Conservation (phyloP, 179 eudicot genomes). For the Silene coronaria region DNA sequence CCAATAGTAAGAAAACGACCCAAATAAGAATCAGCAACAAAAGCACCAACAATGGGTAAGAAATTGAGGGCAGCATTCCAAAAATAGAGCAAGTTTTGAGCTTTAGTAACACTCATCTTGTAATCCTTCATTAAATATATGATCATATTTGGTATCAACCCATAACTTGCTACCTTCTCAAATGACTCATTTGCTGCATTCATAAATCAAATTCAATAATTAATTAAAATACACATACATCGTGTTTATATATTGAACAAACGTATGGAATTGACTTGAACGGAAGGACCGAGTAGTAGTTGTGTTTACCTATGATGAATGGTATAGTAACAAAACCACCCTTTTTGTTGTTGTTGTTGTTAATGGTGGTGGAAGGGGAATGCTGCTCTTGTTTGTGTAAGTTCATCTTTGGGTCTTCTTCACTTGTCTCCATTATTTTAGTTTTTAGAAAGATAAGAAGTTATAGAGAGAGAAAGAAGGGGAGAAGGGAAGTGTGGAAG, state of each 20-base stretch:
- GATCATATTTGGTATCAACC: conserved; percentile 74
- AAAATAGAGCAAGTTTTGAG: conserved; percentile 45
- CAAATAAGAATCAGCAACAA: conserved; percentile 73
- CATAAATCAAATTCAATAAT: too few species aligned
- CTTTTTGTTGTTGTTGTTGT: conserved; percentile 11
- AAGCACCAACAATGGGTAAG: conserved; percentile 68
- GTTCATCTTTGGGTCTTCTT: conserved; percentile 27
- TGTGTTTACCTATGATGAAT: conserved; percentile 36
- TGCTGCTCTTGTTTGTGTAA: background rate
- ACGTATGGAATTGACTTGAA: too few species aligned
- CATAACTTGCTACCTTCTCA: conserved; percentile 87
- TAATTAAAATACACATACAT: too few species aligned
- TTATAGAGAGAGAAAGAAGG: background rate
- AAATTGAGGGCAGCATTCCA: conserved; percentile 85
- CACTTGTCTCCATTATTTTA: conserved; percentile 24
- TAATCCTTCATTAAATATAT: conserved; percentile 60
- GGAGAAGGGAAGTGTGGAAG: background rate
- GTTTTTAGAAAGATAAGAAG: background rate
- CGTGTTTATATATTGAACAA: too few species aligned
- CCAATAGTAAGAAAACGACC: conserved; percentile 79
- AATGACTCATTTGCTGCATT: conserved; percentile 72
- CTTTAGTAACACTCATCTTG: conserved; percentile 49
- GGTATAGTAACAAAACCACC: conserved; percentile 48
- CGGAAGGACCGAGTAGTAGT: too few species aligned
- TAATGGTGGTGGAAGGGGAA: conserved; percentile 8